Base-by-base conservation (phyloP, 2,329 filamentous ascomycete genomes). In the Hypoxylon sp. region DNA sequence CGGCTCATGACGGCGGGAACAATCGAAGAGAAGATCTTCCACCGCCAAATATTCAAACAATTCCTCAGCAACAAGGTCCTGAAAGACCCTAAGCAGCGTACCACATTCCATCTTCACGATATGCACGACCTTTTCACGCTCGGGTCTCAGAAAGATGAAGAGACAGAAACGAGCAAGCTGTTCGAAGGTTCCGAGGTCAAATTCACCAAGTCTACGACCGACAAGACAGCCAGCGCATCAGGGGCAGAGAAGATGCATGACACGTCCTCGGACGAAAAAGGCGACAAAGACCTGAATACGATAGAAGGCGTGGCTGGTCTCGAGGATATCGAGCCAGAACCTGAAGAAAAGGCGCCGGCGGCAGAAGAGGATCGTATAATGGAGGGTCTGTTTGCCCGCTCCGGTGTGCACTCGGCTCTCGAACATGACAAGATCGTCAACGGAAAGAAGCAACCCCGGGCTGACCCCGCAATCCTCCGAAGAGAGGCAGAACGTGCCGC, bases 11-110 rank as follows among this genome's bases (percentile, higher is more conserved):
- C 92, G 3, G 92, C 94, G 4, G 95, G 95, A 1, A 99, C 96
- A 0, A 99, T 99, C 20, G 95, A 99, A 72, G 95, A 99, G 75
- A 99, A 99, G 78, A 99, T 99, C 24, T 99, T 98, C 63, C 94
- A 99, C 74, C 89, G 96, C 13, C 95, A 99, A 71, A 95, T 99
- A 47, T 99, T 96, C 81, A 99, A 99, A 75, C 94, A 98, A 68
- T 97, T 98, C 71, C 81, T 99, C 60, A 95, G 92, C 3, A 97
- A 98, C 77, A 98, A 98, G 74, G 93, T 99, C 5, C 75, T 99
- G 47, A 93, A 90, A 67, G 94, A 99, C 68, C 92, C 95, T 0
- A 97, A 96, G 70, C 93, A 98, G 73, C 87, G 91, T 18, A 91
- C 95, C 64, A 92, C 89, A 0, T 97, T 98, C 73, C 91, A 96